Conservation (phyloP, 2,329 filamentous ascomycete species). For the Colletotrichum sp. region DNA sequence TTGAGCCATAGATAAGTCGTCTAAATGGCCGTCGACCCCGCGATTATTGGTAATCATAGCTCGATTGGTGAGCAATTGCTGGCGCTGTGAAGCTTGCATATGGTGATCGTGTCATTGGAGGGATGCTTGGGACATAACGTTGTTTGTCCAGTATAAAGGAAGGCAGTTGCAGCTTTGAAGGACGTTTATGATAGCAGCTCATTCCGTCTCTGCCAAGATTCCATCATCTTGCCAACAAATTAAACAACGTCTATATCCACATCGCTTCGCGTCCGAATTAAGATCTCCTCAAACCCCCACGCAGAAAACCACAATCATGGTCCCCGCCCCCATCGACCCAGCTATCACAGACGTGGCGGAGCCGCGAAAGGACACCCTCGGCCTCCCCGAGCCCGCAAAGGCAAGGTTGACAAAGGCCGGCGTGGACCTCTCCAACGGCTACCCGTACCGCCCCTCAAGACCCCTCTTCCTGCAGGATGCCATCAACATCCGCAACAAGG, state of each 20-base stretch:
- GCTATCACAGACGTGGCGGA: constrained; percentile 67
- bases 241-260: rapidly evolving
- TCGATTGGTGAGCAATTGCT: neutral
- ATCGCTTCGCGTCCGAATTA: rapidly evolving
- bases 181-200: rapidly evolving
- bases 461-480: constrained; percentile 75
- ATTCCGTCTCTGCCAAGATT: rapidly evolving
- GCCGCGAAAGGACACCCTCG: constrained; percentile 68
- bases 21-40: neutral
- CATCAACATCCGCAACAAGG: constrained; percentile 65
- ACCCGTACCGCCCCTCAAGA: constrained; percentile 71
- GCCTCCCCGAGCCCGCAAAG: constrained; percentile 61
- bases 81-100: neutral
- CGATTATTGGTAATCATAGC: constrained; percentile 16
- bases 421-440: constrained; percentile 72
- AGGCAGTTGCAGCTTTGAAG: neutral
- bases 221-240: neutral
- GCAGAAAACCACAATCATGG: constrained; percentile 36
- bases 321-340: constrained; percentile 64
- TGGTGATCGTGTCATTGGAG: neutral
- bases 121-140: neutral
- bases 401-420: constrained; percentile 70
- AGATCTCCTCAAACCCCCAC: neutral
- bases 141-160: neutral
- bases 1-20: neutral